Evolutionary conservation across 179 eudicot genomes (phyloP).

Genomic region (Nepenthes alata): DNA sequence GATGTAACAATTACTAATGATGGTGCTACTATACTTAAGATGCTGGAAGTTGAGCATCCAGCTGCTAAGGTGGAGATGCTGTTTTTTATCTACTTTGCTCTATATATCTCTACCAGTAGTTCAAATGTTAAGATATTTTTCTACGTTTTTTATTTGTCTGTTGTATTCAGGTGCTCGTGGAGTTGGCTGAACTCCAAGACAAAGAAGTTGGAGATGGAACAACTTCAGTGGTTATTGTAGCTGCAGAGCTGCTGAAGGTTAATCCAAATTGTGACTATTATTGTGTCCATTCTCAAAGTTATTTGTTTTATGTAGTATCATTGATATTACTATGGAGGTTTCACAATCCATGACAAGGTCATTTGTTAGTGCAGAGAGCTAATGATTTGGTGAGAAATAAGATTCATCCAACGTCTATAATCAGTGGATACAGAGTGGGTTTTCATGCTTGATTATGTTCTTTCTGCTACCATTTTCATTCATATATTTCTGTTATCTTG

Average conservation of each 20-base stretch:
- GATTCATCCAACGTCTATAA: constrained; percentile 88
- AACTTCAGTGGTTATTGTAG: constrained; percentile 84
- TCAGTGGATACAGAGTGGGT: constrained; percentile 82
- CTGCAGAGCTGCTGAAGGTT: constrained; percentile 93
- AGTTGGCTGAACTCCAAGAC: constrained; percentile 96
- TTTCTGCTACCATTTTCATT: background rate
- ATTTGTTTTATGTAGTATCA: background rate
- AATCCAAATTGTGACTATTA: background rate
- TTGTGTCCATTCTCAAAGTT: background rate
- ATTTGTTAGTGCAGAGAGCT: constrained; percentile 50
- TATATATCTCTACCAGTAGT: background rate
- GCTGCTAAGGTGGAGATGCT: constrained; percentile 75
- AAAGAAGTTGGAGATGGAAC: constrained; percentile 98
- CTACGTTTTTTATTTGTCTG: background rate
- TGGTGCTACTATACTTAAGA: constrained; percentile 92
- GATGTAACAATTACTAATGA: constrained; percentile 98
- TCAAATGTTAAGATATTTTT: background rate
- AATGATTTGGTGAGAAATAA: constrained; percentile 90
- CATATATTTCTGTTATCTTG: background rate
- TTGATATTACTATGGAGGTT: background rate
- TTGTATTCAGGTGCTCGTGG: constrained; percentile 59
- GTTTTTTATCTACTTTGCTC: background rate
- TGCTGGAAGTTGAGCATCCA: constrained; percentile 99
- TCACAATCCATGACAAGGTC: background rate
- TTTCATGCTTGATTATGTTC: background rate